Percentiles rank a stretch among this genome's conserved stretches.
Evolutionary conservation across 192 early-diverging fungal species (phyloP).

Genomic region (Coemansia sp.): DNA sequence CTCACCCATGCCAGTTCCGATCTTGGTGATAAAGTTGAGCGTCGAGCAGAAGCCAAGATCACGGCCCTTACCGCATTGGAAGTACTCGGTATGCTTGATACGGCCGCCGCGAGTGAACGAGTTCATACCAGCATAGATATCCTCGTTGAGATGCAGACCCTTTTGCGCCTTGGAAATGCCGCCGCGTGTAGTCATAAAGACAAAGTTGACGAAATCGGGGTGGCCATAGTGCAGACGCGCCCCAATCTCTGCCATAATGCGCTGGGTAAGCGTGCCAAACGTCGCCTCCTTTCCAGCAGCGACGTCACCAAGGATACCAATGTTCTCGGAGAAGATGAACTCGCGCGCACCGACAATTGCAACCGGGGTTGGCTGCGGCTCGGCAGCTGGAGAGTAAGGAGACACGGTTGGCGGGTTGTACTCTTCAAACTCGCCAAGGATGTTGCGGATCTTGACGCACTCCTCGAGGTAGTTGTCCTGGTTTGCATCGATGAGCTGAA

Average conservation of each 20-base stretch:
- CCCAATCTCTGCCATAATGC: constrained; percentile 84
- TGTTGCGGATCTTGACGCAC: constrained; percentile 83
- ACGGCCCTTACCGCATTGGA: constrained; percentile 89
- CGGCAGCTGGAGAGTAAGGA: constrained; percentile 69
- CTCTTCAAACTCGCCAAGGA: constrained; percentile 85
- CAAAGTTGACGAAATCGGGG: constrained; percentile 87
- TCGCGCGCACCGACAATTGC: constrained; percentile 88
- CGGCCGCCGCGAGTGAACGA: constrained; percentile 82
- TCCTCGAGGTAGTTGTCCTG: constrained; percentile 95
- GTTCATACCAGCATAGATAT: constrained; percentile 92
- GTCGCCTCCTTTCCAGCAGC: constrained; percentile 89
- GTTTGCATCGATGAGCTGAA: constrained; percentile 87
- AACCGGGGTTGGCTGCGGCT: constrained; percentile 67
- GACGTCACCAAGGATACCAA: constrained; percentile 85
- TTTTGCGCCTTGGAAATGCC: constrained; percentile 89
- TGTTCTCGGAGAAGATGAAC: constrained; percentile 85
- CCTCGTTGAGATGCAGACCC: constrained; percentile 89
- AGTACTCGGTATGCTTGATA: constrained; percentile 91
- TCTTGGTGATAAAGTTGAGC: constrained; percentile 89
- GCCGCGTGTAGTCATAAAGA: constrained; percentile 86
- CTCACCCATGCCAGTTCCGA: constrained; percentile 91
- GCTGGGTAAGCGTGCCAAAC: constrained; percentile 83
- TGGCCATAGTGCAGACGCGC: constrained; percentile 87
- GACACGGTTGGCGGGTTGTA: constrained; percentile 66
- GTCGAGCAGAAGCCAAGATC: constrained; percentile 88